phyloP scores from a whole-genome alignment of 805 yeast genomes.

The Starmerella asiatica region DNA sequence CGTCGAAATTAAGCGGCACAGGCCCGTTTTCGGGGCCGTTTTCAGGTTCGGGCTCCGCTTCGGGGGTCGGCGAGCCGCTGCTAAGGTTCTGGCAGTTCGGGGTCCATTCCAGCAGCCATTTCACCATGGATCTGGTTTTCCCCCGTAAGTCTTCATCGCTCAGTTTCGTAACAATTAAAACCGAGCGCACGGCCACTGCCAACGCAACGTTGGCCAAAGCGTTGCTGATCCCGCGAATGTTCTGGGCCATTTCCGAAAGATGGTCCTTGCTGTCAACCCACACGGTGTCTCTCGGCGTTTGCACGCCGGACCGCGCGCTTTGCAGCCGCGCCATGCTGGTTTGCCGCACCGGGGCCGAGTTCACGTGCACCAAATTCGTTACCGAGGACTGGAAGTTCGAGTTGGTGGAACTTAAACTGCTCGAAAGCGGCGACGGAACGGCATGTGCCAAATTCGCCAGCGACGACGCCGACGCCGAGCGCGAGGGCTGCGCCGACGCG shows the following conservation, averaged over 20 bases:
- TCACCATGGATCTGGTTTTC: slow-evolving; percentile 16
- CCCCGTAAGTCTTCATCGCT: slow-evolving; percentile 19
- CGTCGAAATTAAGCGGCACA: not conserved
- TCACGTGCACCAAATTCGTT: no score
- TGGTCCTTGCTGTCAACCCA: slow-evolving; percentile 23
- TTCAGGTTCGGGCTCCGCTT: not conserved
- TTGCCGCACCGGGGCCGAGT: no score
- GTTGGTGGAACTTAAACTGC: not conserved
- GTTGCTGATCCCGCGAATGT: slow-evolving; percentile 23
- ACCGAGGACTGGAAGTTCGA: no score
- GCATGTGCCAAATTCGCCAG: not conserved
- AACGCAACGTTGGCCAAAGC: slow-evolving; percentile 21
- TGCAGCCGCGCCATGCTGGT: slow-evolving; percentile 5
- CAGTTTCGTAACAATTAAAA: slow-evolving; percentile 20
- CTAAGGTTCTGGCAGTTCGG: not conserved
- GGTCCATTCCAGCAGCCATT: slow-evolving; percentile 21
- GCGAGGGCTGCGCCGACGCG: not conserved
- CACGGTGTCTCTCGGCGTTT: slow-evolving; percentile 21
- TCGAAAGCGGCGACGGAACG: not conserved
- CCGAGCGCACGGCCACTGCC: slow-evolving; percentile 18
- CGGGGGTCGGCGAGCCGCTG: not conserved
- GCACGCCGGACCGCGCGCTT: slow-evolving; percentile 13
- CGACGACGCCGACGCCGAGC: not conserved
- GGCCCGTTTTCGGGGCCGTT: not conserved
- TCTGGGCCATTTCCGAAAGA: slow-evolving; percentile 22